Evolutionary conservation across 768 basidiomycete species (phyloP), one percentile per base, ranked within the genome.

Genomic region (Tylopilus balloui): DNA sequence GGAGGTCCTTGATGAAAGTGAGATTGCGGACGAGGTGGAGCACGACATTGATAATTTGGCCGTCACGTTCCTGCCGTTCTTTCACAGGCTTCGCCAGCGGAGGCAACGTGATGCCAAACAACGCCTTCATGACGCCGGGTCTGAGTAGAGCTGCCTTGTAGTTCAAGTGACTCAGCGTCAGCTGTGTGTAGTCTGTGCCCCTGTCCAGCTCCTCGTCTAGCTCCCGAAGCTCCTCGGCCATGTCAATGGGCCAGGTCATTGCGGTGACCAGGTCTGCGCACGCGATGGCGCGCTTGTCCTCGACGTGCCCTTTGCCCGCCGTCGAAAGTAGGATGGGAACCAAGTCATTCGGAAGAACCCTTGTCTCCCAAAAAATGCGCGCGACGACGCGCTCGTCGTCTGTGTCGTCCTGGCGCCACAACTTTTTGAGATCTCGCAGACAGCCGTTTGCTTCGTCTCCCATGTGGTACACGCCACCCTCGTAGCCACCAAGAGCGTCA

Each of bases 221-320:
- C 62, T 98, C 96, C 59, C 87, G 88, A 54, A 99, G 74, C 68
- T 98, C 96, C 60, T 91, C 88, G 1, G 92, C 88, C 54, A 98
- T 74, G 67, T 98, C 91, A 46, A 99, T 95, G 1, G 96, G 96
- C 96, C 96, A 99, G 1, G 95, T 98, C 89, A 99, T 90, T 0
- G 94, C 93, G 0, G 92, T 89, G 64, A 98, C 84, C 20, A 99
- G 73, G 64, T 98, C 96, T 8, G 83, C 85, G 54, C 85, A 87
- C 1, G 84, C 80, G 23, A 95, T 78, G 0, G 90, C 91, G 41
- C 88, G 76, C 58, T 85, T 88, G 68, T 92, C 88, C 55, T 91
- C 88, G 27, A 87, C 82, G 19, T 74, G 67, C 0, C 88, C 88
- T 44, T 81, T 79, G 11, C 88, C 88, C 1, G 88, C 87, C 0